These are phyloP conservation scores for Metarhizium album DNA, from an alignment of 2,329 filamentous ascomycete species.

Conservation along the genomic window DNA sequence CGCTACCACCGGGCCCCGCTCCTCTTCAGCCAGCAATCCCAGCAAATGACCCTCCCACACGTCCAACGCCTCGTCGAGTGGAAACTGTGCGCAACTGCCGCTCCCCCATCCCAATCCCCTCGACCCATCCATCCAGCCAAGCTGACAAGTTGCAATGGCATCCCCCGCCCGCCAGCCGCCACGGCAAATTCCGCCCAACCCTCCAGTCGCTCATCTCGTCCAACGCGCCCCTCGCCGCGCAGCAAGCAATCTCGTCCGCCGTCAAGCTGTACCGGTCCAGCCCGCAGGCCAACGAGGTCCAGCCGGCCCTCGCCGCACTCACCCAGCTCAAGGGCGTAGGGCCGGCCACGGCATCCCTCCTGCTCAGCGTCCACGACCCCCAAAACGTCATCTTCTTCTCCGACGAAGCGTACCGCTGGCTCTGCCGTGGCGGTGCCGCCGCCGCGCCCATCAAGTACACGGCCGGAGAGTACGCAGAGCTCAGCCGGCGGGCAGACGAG, in stretches of 20 bases:
- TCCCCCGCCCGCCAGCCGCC: conserved; percentile 28
- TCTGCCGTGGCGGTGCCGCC: conserved; percentile 40
- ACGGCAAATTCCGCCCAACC: conserved; percentile 52
- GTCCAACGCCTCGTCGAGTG: conserved; percentile 54
- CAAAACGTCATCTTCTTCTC: conserved; percentile 60
- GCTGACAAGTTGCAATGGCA: too few species aligned
- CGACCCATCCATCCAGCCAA: background rate
- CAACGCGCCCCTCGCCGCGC: conserved; percentile 41
- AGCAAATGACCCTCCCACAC: conserved; percentile 42
- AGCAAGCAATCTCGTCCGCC: conserved; percentile 39
- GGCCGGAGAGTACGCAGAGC: conserved; percentile 52
- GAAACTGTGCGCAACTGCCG: conserved; percentile 48
- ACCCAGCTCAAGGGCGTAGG: conserved; percentile 61
- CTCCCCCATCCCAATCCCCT: background rate
- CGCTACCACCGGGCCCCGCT: conserved; percentile 45
- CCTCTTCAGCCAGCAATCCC: conserved; percentile 28
- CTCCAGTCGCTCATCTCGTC: conserved; percentile 50
- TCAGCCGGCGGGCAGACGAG: conserved; percentile 33
- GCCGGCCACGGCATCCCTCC: conserved; percentile 66
- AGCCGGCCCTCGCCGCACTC: conserved; percentile 37
- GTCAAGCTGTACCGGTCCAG: conserved; percentile 33
- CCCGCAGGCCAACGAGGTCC: conserved; percentile 25
- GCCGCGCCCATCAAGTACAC: conserved; percentile 53
- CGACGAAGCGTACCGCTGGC: conserved; percentile 69
- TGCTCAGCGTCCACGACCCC: conserved; percentile 55